A percentile compares a stretch with the other conserved stretches of the same genome.
Conservation (phyloP, 2,329 filamentous ascomycete genomes). For the Curvularia eragrostidis region DNA sequence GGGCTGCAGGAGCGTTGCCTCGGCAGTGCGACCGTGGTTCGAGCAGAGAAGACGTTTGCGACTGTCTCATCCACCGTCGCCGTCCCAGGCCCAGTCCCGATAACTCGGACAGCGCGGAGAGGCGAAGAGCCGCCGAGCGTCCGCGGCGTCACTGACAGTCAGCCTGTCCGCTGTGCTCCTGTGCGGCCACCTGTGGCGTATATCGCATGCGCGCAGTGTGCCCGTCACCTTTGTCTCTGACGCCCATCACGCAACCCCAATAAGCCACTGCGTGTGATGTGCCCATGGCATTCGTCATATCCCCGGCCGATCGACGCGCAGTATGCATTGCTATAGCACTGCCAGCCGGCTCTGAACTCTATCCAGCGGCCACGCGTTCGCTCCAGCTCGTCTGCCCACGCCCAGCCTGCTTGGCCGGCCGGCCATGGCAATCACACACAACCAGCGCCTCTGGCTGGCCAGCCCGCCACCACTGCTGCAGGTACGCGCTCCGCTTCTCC, state of each 20-base stretch:
- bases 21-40: constrained; percentile 15
- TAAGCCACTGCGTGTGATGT: constrained; percentile 11
- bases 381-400: constrained; percentile 3
- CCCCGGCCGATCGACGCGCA: constrained; percentile 1
- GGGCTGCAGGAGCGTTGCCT: constrained; percentile 19
- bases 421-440: no score
- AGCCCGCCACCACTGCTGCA: constrained; percentile 36
- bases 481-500: constrained; percentile 39
- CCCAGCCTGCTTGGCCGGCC: background rate
- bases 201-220: background rate
- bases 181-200: background rate
- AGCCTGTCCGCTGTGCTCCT: background rate
- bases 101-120: constrained; percentile 40
- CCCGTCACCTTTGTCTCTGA: background rate
- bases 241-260: constrained; percentile 3
- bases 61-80: constrained; percentile 19
- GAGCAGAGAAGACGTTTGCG: constrained; percentile 12
- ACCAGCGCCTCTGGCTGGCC: background rate
- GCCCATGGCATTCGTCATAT: background rate
- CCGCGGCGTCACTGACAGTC: no score
- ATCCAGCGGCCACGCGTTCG: constrained; percentile 7
- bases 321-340: constrained; percentile 1
- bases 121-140: constrained; percentile 27
- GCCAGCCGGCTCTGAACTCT: constrained; percentile 17
- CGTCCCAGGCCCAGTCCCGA: no score